Evolutionary conservation across 306 rosid genomes (phyloP).

Genomic region (Datisca glomerata): DNA sequence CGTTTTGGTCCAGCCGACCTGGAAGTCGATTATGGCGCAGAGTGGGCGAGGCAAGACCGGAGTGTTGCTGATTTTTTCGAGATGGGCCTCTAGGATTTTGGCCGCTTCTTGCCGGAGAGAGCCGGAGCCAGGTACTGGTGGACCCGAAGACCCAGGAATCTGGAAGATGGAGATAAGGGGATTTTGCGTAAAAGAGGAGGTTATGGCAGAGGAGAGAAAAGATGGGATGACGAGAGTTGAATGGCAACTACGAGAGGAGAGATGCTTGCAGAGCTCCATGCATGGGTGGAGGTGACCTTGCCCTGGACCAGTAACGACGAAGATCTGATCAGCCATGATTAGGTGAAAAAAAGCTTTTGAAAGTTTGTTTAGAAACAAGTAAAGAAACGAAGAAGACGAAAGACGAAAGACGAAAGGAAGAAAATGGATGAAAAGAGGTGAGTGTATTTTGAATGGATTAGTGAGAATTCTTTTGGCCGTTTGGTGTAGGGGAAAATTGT

Average conservation of each 20-base stretch:
- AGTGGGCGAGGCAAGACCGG: conserved; percentile 20
- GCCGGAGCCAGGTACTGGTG: conserved; percentile 1
- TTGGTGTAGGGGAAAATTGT: no score
- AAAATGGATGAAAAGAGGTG: no score
- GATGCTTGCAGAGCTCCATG: conserved; percentile 49
- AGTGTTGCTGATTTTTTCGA: conserved; percentile 7
- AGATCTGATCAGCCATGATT: conserved; percentile 32
- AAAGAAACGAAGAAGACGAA: no score
- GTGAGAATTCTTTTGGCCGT: no score
- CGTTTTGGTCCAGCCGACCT: conserved; percentile 38
- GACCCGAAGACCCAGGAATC: conserved; percentile 13
- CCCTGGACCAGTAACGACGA: conserved; percentile 39
- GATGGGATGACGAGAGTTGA: conserved; percentile 31
- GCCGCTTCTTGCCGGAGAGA: no score
- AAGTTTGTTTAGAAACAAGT: no score
- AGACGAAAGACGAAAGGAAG: no score
- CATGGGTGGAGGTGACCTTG: conserved; percentile 59
- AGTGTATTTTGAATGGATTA: no score
- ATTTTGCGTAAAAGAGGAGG: conserved; percentile 29
- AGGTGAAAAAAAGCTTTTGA: no score
- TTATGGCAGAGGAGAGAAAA: conserved; percentile 28
- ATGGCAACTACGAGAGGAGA: conserved; percentile 28
- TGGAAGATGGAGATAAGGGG: conserved; percentile 30
- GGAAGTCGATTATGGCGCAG: conserved; percentile 40
- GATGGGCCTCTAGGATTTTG: no score